Conservation (phyloP, 306 rosid species). For the Corylus americana region DNA sequence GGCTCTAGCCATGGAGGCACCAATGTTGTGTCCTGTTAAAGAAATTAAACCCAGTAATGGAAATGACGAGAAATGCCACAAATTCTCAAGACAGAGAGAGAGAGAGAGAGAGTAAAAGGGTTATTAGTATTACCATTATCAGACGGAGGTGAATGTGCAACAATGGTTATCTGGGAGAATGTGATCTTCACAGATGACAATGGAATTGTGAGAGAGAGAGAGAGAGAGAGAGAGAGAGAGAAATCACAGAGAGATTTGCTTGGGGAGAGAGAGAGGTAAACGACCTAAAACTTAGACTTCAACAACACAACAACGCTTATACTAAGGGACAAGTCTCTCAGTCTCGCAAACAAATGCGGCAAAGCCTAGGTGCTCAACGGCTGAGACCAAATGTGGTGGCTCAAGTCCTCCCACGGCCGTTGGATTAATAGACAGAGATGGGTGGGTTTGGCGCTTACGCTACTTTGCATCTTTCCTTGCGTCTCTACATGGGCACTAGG, state of each 20-base stretch:
- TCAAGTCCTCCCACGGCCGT: slow-evolving; percentile 30
- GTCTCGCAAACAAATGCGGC: slow-evolving; percentile 37
- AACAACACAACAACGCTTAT: slow-evolving; percentile 51
- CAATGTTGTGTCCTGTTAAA: slow-evolving; percentile 49
- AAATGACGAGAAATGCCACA: background rate
- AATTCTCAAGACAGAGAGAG: background rate
- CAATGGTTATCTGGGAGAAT: slow-evolving; percentile 20
- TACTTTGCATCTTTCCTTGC: slow-evolving; percentile 81
- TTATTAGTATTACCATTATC: slow-evolving; percentile 14
- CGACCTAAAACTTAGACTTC: slow-evolving; percentile 59
- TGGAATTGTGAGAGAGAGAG: background rate
- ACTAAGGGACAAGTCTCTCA: slow-evolving; percentile 41
- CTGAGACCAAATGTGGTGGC: slow-evolving; percentile 57
- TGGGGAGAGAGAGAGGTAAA: slow-evolving; percentile 30
- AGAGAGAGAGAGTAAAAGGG: background rate
- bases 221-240: background rate
- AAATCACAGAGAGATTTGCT: slow-evolving; percentile 21
- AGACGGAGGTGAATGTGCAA: slow-evolving; percentile 28
- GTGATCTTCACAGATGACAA: slow-evolving; percentile 12
- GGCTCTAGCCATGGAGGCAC: slow-evolving; percentile 92
- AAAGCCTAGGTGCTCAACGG: slow-evolving; percentile 39
- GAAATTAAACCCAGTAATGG: slow-evolving; percentile 1
- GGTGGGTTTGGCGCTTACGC: slow-evolving; percentile 87
- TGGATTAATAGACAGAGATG: slow-evolving; percentile 49
- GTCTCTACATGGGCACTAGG: slow-evolving; percentile 61